A percentile compares a stretch with the other conserved stretches of the same genome.
Evolutionary conservation across 768 basidiomycete species (phyloP).

Genomic region (Kwoniella botswanensis): DNA sequence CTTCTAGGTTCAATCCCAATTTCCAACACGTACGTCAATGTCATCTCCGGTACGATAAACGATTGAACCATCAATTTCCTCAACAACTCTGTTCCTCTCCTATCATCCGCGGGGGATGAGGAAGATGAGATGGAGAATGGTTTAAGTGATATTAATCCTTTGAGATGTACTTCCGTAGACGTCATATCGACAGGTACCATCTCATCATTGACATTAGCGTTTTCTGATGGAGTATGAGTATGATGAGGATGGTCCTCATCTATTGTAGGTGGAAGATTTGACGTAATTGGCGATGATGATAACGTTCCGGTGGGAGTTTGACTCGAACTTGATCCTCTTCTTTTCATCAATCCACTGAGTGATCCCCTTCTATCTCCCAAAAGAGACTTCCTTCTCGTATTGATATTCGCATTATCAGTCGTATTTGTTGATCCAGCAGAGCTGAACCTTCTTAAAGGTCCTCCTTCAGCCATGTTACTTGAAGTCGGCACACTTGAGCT

Average conservation of each 20-base stretch:
- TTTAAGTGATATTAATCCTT: slow-evolving; percentile 29
- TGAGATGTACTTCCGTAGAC: slow-evolving; percentile 47
- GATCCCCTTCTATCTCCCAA: slow-evolving; percentile 16
- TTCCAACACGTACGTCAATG: slow-evolving; percentile 49
- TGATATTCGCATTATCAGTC: background rate
- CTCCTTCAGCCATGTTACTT: background rate
- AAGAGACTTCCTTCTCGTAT: background rate
- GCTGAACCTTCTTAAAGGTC: slow-evolving; percentile 14
- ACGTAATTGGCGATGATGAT: background rate
- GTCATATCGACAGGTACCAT: slow-evolving; percentile 9
- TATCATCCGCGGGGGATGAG: background rate
- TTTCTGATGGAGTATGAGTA: too few species aligned
- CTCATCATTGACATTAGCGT: background rate
- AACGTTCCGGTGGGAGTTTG: background rate
- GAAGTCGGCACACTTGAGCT: slow-evolving; percentile 4
- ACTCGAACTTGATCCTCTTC: slow-evolving; percentile 1
- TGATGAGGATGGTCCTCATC: background rate
- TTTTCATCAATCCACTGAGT: slow-evolving; percentile 4
- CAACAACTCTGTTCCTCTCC: slow-evolving; percentile 4
- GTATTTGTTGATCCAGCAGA: slow-evolving; percentile 8
- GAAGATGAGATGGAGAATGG: background rate
- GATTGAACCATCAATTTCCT: slow-evolving; percentile 35
- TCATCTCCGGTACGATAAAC: slow-evolving; percentile 45
- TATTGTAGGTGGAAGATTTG: slow-evolving; percentile 2
- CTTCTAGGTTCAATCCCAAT: slow-evolving; percentile 44